phyloP scores from a whole-genome alignment of 2,329 filamentous ascomycete species.

The Emericellopsis cladophorae region DNA sequence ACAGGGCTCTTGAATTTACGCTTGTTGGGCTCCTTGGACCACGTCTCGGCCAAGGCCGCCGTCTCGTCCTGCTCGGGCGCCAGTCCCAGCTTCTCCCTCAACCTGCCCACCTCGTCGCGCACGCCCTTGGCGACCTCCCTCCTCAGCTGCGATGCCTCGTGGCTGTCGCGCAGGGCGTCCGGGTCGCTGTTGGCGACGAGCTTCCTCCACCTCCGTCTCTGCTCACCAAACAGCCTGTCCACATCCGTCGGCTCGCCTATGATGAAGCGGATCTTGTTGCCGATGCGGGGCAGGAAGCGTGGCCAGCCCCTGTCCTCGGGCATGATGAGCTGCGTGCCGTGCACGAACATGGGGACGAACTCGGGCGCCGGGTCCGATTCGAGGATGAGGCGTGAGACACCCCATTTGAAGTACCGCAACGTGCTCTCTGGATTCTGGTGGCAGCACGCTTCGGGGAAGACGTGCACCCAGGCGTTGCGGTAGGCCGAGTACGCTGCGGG shows the following conservation, averaged over 20 bases:
- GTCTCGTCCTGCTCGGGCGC: constrained; percentile 68
- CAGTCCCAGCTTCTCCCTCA: constrained; percentile 59
- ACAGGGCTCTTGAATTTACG: constrained; percentile 39
- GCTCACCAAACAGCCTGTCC: constrained; percentile 63
- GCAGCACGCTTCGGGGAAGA: constrained; percentile 91
- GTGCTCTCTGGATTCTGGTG: constrained; percentile 71
- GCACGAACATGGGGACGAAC: constrained; percentile 87
- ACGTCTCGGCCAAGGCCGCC: constrained; percentile 69
- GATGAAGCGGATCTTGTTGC: constrained; percentile 57
- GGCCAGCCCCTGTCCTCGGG: constrained; percentile 70
- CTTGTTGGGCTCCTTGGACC: constrained; percentile 40
- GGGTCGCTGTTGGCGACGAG: constrained; percentile 41
- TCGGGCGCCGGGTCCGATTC: constrained; percentile 81
- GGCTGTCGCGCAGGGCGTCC: constrained; percentile 24
- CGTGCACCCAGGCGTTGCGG: constrained; percentile 76
- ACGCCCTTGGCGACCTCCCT: constrained; percentile 71
- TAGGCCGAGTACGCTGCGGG: constrained; percentile 61
- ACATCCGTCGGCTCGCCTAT: constrained; percentile 70
- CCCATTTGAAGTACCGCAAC: constrained; percentile 98
- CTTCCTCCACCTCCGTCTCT: constrained; percentile 61
- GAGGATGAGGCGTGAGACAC: constrained; percentile 78
- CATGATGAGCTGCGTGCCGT: constrained; percentile 83
- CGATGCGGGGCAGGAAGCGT: constrained; percentile 64
- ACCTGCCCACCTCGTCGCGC: constrained; percentile 66
- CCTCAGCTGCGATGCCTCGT: constrained; percentile 57